Percentiles rank a stretch among this genome's conserved stretches.
phyloP scores from a whole-genome alignment of 441 rosid species.

The Gossypium gossypioides region DNA sequence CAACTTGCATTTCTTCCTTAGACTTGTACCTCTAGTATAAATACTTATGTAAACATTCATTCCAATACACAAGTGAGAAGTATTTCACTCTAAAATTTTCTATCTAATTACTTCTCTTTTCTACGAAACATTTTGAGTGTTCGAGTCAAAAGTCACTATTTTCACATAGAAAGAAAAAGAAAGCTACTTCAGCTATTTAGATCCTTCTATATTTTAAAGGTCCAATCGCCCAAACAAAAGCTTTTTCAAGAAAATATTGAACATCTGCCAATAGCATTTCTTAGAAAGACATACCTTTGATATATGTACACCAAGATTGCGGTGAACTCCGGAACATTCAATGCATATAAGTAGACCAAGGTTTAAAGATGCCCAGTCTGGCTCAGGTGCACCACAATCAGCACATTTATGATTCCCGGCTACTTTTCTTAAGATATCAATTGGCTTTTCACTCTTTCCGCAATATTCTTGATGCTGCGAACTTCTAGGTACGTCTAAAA shows the following conservation, averaged over 20 bases:
- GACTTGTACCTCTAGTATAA: too few relatives aligned
- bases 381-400: constrained; percentile 92
- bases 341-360: constrained; percentile 92
- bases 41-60: too few relatives aligned
- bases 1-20: too few relatives aligned
- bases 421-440: constrained; percentile 61
- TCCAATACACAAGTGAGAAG: too few relatives aligned
- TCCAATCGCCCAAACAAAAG: neutral
- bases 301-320: constrained; percentile 95
- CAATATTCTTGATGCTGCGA: constrained; percentile 41
- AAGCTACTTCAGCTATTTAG: neutral
- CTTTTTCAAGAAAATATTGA: neutral
- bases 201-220: constrained; percentile 1
- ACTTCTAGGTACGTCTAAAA: constrained; percentile 43
- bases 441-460: constrained; percentile 60
- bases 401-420: constrained; percentile 88
- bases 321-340: constrained; percentile 93
- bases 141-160: neutral
- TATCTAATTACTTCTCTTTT: too few relatives aligned
- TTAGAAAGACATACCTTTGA: constrained; percentile 49
- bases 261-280: neutral
- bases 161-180: neutral
- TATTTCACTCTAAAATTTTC: too few relatives aligned
- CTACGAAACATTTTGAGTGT: too few relatives aligned
- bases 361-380: constrained; percentile 98